Percentiles rank a stretch among this genome's conserved stretches.
Conservation (phyloP, 2,329 filamentous ascomycete species). For the Penicillium sp. region DNA sequence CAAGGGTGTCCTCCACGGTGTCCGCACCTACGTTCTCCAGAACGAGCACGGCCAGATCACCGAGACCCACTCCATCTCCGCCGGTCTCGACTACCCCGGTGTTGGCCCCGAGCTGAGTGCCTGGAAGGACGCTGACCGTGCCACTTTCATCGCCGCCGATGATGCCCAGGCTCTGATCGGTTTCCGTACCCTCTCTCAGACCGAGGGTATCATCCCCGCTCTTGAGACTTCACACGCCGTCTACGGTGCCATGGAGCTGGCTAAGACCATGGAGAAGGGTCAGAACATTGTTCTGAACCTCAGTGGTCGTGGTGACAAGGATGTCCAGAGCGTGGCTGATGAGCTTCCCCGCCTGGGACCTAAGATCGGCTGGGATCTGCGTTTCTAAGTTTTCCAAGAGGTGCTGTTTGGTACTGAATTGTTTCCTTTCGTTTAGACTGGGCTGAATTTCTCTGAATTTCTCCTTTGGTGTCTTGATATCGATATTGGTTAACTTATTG, state of each 20-base stretch:
- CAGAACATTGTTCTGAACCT: slow-evolving; percentile 93
- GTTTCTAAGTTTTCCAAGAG: slow-evolving; percentile 42
- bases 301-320: slow-evolving; percentile 93
- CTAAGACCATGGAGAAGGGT: slow-evolving; percentile 86
- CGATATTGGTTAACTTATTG: background rate
- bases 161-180: slow-evolving; percentile 87
- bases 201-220: slow-evolving; percentile 96
- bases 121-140: slow-evolving; percentile 90
- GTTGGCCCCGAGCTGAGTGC: slow-evolving; percentile 88
- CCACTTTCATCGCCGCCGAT: slow-evolving; percentile 86
- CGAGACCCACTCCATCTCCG: slow-evolving; percentile 95
- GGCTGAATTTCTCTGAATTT: background rate
- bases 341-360: slow-evolving; percentile 87
- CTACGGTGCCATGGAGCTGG: slow-evolving; percentile 83
- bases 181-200: slow-evolving; percentile 79
- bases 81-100: slow-evolving; percentile 94
- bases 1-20: slow-evolving; percentile 93
- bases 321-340: slow-evolving; percentile 96
- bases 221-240: slow-evolving; percentile 92
- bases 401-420: background rate
- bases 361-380: slow-evolving; percentile 73
- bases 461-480: background rate
- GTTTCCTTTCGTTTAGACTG: background rate
- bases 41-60: slow-evolving; percentile 88
- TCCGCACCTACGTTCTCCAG: slow-evolving; percentile 93